Percentiles rank a stretch among this genome's conserved stretches.
These are phyloP conservation scores for Scorias spongiosa DNA, from an alignment of 2,329 filamentous ascomycete species.

Conservation along the genomic window DNA sequence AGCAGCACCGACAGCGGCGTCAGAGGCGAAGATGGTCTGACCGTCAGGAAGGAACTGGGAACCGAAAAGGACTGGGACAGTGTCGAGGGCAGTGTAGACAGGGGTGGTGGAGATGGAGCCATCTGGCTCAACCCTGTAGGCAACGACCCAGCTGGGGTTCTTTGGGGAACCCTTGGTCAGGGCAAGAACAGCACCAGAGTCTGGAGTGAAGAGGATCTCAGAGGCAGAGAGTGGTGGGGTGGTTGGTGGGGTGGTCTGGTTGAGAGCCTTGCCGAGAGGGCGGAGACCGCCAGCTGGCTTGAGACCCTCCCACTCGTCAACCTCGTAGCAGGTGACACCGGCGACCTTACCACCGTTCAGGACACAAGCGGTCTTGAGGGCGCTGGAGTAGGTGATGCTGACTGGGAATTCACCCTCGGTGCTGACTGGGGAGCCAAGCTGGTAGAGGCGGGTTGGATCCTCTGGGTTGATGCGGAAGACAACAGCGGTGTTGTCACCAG, in stretches of 20 bases:
- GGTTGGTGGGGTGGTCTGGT: slow-evolving; percentile 6
- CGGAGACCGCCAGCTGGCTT: slow-evolving; percentile 2
- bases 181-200: slow-evolving; percentile 7
- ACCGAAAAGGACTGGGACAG: slow-evolving; percentile 5
- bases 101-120: slow-evolving; percentile 2
- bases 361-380: slow-evolving; percentile 6
- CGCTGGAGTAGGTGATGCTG: slow-evolving; percentile 6
- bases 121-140: slow-evolving; percentile 3
- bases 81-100: slow-evolving; percentile 2
- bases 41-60: slow-evolving; percentile 2
- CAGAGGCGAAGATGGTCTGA: slow-evolving; percentile 5
- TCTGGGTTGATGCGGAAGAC: slow-evolving; percentile 6
- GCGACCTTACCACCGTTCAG: slow-evolving; percentile 6
- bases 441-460: slow-evolving; percentile 2
- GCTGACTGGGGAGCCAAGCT: slow-evolving; percentile 4
- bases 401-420: slow-evolving; percentile 8
- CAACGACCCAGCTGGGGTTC: slow-evolving; percentile 3
- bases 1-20: slow-evolving; percentile 6
- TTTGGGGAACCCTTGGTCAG: slow-evolving; percentile 6
- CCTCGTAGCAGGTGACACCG: slow-evolving; percentile 7
- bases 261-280: slow-evolving; percentile 2
- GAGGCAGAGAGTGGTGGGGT: slow-evolving; percentile 5
- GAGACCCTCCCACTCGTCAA: slow-evolving; percentile 3
- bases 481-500: slow-evolving; percentile 5
- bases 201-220: slow-evolving; percentile 8